These are phyloP conservation scores for Colletotrichum higginsianum DNA, from an alignment of 2,329 filamentous ascomycete species.

Conservation along the genomic window DNA sequence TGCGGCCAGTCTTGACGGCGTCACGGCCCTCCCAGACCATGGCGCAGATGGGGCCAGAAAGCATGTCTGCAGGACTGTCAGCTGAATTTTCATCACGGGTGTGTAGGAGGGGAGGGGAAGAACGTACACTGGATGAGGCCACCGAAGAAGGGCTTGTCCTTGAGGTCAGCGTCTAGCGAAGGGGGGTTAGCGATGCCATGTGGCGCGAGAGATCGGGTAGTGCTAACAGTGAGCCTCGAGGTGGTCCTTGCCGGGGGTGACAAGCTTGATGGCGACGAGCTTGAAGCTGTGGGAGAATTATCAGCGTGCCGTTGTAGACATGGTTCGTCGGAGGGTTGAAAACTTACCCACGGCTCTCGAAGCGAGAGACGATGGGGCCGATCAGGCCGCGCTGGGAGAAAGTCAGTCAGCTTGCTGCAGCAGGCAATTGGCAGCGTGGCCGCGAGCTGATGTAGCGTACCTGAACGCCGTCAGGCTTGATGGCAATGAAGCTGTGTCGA, in stretches of 20 bases:
- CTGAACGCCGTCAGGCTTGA: slow-evolving; percentile 99
- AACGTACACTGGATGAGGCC: slow-evolving; percentile 89
- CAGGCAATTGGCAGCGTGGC: slow-evolving; percentile 29
- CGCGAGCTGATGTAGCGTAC: slow-evolving; percentile 64
- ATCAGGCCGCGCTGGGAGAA: slow-evolving; percentile 87
- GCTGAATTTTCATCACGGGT: background rate
- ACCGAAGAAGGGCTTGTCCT: slow-evolving; percentile 95
- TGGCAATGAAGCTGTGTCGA: slow-evolving; percentile 90
- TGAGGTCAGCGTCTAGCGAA: slow-evolving; percentile 82
- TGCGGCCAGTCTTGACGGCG: slow-evolving; percentile 97
- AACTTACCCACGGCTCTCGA: slow-evolving; percentile 92
- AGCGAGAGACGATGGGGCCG: slow-evolving; percentile 97
- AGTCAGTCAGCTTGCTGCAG: slow-evolving; percentile 27
- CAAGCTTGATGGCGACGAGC: slow-evolving; percentile 97
- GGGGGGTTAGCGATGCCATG: slow-evolving; percentile 48
- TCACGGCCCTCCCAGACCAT: slow-evolving; percentile 99
- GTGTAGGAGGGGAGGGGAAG: background rate
- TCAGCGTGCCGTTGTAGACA: slow-evolving; percentile 13
- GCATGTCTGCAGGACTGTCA: slow-evolving; percentile 80
- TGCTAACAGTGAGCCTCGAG: slow-evolving; percentile 93
- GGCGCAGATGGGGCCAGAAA: slow-evolving; percentile 95
- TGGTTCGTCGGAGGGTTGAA: background rate
- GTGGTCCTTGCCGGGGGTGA: slow-evolving; percentile 90
- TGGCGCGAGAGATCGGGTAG: slow-evolving; percentile 1
- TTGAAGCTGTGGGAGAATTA: slow-evolving; percentile 79